Evolutionary conservation across 805 yeast genomes (phyloP).

Genomic region (Suhomyces prunicola): DNA sequence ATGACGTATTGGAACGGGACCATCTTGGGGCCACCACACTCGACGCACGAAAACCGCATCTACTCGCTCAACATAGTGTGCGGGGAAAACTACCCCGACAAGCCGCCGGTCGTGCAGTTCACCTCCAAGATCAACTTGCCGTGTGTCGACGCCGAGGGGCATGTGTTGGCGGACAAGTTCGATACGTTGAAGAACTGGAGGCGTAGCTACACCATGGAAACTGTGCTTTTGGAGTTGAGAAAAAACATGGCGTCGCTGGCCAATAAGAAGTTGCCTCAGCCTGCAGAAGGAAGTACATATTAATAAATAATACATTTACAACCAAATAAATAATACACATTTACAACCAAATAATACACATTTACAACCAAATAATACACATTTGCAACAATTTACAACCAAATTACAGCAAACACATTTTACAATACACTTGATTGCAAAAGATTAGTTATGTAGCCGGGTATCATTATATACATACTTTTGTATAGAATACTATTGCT

Average conservation of each 20-base stretch:
- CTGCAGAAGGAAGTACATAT: constrained; percentile 81
- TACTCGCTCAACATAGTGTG: constrained; percentile 80
- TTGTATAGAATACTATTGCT: too few relatives aligned
- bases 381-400: too few relatives aligned
- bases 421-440: too few relatives aligned
- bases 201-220: constrained; percentile 88
- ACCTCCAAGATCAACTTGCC: constrained; percentile 85
- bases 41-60: constrained; percentile 86
- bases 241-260: constrained; percentile 76
- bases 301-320: constrained; percentile 6
- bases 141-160: constrained; percentile 74
- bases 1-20: constrained; percentile 99
- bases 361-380: too few relatives aligned
- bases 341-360: too few relatives aligned
- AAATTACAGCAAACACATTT: too few relatives aligned
- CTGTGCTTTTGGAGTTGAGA: constrained; percentile 83
- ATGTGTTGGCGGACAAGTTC: constrained; percentile 44
- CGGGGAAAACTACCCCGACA: constrained; percentile 81
- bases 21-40: constrained; percentile 93
- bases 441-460: too few relatives aligned
- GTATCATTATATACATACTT: too few relatives aligned
- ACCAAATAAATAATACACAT: too few relatives aligned
- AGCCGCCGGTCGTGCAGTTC: constrained; percentile 82
- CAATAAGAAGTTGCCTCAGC: constrained; percentile 86
- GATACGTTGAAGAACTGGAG: constrained; percentile 81